Evolutionary conservation across 495 filamentous ascomycete species (phyloP).

Genomic region (Geopyxis carbonaria): DNA sequence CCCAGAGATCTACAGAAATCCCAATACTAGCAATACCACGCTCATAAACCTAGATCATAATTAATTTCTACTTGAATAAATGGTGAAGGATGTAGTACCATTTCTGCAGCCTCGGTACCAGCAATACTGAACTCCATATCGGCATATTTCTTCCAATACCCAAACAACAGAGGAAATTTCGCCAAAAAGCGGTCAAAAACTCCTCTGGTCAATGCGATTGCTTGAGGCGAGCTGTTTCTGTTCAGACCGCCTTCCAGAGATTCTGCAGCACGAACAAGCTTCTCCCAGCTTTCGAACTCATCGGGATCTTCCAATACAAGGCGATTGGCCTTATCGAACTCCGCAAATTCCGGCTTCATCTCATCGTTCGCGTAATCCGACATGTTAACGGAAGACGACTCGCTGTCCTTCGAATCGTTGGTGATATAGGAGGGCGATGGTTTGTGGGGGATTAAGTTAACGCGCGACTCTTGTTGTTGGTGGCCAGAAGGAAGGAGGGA

Average conservation of each 20-base stretch:
- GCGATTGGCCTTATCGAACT: slow-evolving; percentile 25
- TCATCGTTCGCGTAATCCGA: slow-evolving; percentile 20
- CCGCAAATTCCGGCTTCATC: slow-evolving; percentile 24
- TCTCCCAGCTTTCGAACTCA: slow-evolving; percentile 90
- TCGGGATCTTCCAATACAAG: slow-evolving; percentile 52
- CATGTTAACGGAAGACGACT: slow-evolving; percentile 21
- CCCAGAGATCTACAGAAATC: slow-evolving; percentile 89
- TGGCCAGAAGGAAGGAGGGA: too few relatives aligned
- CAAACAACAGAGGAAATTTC: slow-evolving; percentile 90
- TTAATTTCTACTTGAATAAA: not conserved
- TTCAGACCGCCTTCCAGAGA: slow-evolving; percentile 82
- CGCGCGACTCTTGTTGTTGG: too few relatives aligned
- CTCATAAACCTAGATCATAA: slow-evolving; percentile 59
- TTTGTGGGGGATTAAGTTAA: too few relatives aligned
- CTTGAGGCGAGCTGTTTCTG: slow-evolving; percentile 87
- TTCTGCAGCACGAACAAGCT: slow-evolving; percentile 67
- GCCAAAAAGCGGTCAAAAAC: slow-evolving; percentile 84
- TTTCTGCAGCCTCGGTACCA: slow-evolving; percentile 91
- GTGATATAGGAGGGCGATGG: too few relatives aligned
- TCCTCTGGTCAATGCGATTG: slow-evolving; percentile 67
- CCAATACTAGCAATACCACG: slow-evolving; percentile 84
- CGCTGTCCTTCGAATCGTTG: too few relatives aligned
- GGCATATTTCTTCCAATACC: slow-evolving; percentile 99
- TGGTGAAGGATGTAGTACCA: slow-evolving; percentile 41
- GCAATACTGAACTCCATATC: slow-evolving; percentile 93